Evolutionary conservation across 148 eudicot genomes (phyloP), one percentile per base, ranked within the genome.

Genomic region (Fagopyrum tataricum): DNA sequence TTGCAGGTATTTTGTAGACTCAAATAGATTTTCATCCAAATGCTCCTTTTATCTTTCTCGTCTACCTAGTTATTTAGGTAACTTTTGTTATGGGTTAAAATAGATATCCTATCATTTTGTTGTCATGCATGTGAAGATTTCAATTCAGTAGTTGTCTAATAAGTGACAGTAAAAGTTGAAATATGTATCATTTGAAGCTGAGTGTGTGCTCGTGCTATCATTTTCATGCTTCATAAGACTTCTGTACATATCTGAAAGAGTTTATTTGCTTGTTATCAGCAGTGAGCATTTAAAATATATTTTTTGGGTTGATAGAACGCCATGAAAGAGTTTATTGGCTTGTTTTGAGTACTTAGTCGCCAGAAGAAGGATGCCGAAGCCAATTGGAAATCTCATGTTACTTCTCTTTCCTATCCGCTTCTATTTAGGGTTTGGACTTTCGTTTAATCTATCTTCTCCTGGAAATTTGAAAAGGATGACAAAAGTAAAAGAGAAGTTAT

Each of bases 11-110:
- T 88, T 81, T 85, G 86, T 62, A 95, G 79, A 83, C 87, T 55
- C 97, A 91, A 72, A 79, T 95, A 73, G 99, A 96, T 78, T 95
- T 95, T 67, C 97, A 95, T 86, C 97, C 99, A 70, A 97, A 95
- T 81, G 90, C 92, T 92, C 99, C 13, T 91, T 86, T 82, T 90
- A 89, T 81, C 96, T 95, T 75, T 90, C 97, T 72, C 97, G 92
- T 15, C 89, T 95, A 12, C 99, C 99, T 76, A 97, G 99, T 82
- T 91, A 90, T 87, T 78, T 95, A 86, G 99, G 99, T 95, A 64
- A 31, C 2, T 37, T 64, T 64, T 64, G n/a, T 17, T 61, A 4
- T 64, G 69, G 69, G 44, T 4, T n/a, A 18, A 20, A 7, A 20
- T 10, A 56, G 8, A n/a, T 56, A 21, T 1, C 20, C 2, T 56